Base-by-base conservation (phyloP, 495 filamentous ascomycete genomes). In the Jackrogersella minutella region DNA sequence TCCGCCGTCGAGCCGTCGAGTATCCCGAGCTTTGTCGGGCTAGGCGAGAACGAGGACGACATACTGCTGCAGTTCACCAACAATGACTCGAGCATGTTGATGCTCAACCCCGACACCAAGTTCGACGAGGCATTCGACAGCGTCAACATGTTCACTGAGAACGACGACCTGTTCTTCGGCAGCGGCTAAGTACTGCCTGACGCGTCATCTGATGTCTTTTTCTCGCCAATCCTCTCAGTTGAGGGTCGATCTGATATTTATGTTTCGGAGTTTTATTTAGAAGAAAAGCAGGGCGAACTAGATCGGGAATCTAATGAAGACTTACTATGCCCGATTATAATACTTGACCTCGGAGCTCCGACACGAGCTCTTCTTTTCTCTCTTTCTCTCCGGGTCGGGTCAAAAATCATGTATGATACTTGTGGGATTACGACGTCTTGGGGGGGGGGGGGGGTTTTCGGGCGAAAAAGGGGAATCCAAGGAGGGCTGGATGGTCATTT, bases 131-230 rank as follows among this genome's bases (percentile, higher is more conserved):
- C 74, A 19, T 82, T 77, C 39, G 78, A 76, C 41, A 60, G 62
- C 54, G 71, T 70, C 16, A 74, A 64, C 64, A 81, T 75, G 78
- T 81, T 82, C 62, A 78, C 73, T 24, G 70, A 73, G 28, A 74
- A 73, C 31, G 78, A 75, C 24, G 81, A 84, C 65, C 69, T 82
- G 24, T 81, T 82, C 67, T 83, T 83, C 55, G 81, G 81, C 8
- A 76, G 52, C 43, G 52, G 43, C 19, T 74, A 49, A 73, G 17
- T 66, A 64, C 77, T 56, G 71, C 17, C 77, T 57, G n/a, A n/a
- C n/a, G n/a, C n/a, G n/a, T n/a, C n/a, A 70, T 6, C 0, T 46
- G 10, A 2, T 26, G 21, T 7, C 7, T 30, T 26, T 46, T 46
- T 74, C 7, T 69, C 62, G 37, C 69, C 73, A 28, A 61, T 73